Percentiles rank a stretch among this genome's conserved stretches.
Conservation (phyloP, 202 grass and related monocot genomes). For the Digitaria exilis region DNA sequence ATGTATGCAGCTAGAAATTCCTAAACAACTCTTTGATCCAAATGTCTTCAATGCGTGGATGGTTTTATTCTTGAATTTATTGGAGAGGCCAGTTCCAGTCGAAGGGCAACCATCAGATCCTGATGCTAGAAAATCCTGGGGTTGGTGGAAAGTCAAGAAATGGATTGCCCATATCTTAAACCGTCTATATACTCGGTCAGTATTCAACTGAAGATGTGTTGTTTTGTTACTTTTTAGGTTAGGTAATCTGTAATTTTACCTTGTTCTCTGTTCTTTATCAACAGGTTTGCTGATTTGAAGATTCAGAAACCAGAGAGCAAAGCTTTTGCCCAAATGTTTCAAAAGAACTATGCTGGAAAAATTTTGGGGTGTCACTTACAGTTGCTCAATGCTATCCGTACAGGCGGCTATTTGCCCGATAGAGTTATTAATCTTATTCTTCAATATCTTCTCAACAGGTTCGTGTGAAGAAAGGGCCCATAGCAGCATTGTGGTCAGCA, state of each 20-base stretch:
- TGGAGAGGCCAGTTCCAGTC: conserved; percentile 86
- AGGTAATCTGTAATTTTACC: conserved; percentile 25
- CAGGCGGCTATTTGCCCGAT: conserved; percentile 88
- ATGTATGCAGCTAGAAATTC: conserved; percentile 81
- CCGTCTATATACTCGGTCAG: conserved; percentile 86
- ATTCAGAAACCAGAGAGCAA: conserved; percentile 91
- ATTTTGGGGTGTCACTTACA: conserved; percentile 85
- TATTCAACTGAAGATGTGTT: conserved; percentile 20
- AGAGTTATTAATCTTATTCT: conserved; percentile 93
- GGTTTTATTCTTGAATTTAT: conserved; percentile 77
- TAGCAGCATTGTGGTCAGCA: not conserved
- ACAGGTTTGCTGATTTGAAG: conserved; percentile 94
- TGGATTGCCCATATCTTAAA: conserved; percentile 97
- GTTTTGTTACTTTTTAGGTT: not conserved
- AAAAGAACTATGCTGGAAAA: conserved; percentile 88
- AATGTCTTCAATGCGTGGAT: conserved; percentile 91
- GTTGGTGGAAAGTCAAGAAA: conserved; percentile 99
- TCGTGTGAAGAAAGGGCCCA: not conserved
- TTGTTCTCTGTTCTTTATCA: conserved; percentile 1
- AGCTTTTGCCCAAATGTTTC: conserved; percentile 95
- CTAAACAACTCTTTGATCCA: conserved; percentile 72
- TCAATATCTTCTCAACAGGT: conserved; percentile 98
- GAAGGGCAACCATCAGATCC: conserved; percentile 87
- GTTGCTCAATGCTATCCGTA: conserved; percentile 82
- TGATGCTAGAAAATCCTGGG: conserved; percentile 87